Evolutionary conservation across 192 early-diverging fungal species (phyloP).

Genomic region (Funneliformis mosseae): DNA sequence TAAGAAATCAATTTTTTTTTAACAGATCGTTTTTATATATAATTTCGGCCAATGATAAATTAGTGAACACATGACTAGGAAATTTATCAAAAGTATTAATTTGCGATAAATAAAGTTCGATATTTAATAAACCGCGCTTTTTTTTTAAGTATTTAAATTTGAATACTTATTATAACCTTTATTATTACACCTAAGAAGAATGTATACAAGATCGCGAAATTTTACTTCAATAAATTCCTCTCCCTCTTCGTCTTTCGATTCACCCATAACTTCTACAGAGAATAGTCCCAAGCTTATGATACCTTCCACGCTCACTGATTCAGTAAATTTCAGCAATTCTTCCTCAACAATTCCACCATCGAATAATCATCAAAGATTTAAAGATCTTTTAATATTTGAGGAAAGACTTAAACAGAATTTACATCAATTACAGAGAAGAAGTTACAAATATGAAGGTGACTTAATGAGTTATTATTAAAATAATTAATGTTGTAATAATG

Average conservation of each 20-base stretch:
- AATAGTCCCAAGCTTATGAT: background rate
- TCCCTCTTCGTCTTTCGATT: background rate
- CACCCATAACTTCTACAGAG: background rate
- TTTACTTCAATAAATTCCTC: background rate
- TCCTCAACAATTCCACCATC: conserved; percentile 17
- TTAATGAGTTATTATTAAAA: too few relatives aligned
- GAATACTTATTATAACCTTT: too few relatives aligned
- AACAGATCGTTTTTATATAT: too few relatives aligned
- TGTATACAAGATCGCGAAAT: background rate
- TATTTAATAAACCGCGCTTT: too few relatives aligned
- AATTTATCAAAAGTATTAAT: too few relatives aligned
- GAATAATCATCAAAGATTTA: conserved; percentile 48
- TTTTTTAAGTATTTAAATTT: too few relatives aligned
- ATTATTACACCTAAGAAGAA: too few relatives aligned
- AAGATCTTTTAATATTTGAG: conserved; percentile 81
- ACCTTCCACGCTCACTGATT: background rate
- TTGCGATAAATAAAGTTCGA: too few relatives aligned
- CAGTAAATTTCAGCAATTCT: background rate
- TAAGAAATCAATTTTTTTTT: too few relatives aligned
- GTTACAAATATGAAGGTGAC: conserved; percentile 73
- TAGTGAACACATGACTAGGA: too few relatives aligned
- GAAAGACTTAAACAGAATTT: conserved; percentile 78
- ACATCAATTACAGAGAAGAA: conserved; percentile 62
- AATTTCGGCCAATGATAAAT: too few relatives aligned
- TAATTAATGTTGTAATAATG: too few relatives aligned